These are phyloP conservation scores for Suillus spraguei DNA, from an alignment of 768 basidiomycete species.

Conservation along the genomic window DNA sequence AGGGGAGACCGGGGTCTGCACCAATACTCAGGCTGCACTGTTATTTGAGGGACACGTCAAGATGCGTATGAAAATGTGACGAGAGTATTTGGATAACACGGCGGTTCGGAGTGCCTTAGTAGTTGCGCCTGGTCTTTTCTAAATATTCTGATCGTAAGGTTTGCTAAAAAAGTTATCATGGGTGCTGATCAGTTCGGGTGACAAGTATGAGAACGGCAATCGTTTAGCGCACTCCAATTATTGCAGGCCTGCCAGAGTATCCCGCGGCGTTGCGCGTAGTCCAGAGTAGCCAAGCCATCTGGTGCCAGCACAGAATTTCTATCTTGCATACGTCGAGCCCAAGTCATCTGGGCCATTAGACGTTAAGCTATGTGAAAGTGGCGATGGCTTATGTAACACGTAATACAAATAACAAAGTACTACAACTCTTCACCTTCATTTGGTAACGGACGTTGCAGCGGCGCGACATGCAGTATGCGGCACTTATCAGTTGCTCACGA, in stretches of 20 bases:
- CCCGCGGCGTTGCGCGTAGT: not conserved
- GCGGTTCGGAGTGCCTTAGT: too few relatives aligned
- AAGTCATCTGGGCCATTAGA: not conserved
- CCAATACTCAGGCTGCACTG: not conserved
- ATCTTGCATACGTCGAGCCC: not conserved
- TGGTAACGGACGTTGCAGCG: too few relatives aligned
- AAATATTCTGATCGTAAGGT: too few relatives aligned
- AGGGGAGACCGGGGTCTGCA: not conserved
- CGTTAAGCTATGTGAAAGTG: not conserved
- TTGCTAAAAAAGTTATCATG: too few relatives aligned
- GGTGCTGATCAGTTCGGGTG: not conserved
- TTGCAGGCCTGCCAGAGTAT: not conserved
- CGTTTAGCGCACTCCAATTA: not conserved
- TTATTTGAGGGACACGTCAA: not conserved
- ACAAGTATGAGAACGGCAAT: not conserved
- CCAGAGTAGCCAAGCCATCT: not conserved
- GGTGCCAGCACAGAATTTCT: not conserved
- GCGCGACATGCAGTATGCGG: too few relatives aligned
- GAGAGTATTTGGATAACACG: too few relatives aligned
- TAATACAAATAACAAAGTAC: too few relatives aligned
- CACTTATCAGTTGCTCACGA: constrained; percentile 26
- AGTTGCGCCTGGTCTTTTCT: too few relatives aligned
- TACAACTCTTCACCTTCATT: too few relatives aligned
- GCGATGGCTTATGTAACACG: not conserved
- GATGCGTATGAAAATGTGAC: not conserved